phyloP scores from a whole-genome alignment of 1,139 yeast species.

The Blastobotrys buckinghamii region DNA sequence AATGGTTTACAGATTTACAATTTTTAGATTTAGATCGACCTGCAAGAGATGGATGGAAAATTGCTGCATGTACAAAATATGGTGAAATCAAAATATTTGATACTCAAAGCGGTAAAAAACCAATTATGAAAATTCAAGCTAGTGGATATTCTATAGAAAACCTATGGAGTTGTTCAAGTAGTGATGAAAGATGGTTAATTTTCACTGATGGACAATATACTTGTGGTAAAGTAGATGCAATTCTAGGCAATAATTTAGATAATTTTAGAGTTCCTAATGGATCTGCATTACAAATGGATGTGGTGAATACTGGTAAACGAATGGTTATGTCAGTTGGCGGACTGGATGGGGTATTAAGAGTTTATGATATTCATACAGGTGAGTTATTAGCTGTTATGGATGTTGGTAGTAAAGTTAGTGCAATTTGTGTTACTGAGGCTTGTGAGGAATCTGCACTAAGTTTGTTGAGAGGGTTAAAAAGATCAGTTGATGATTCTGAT shows the following conservation, averaged over 20 bases:
- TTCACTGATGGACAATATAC: conserved; percentile 27
- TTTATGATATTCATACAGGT: conserved; percentile 55
- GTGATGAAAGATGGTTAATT: conserved; percentile 17
- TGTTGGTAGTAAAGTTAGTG: conserved; percentile 57
- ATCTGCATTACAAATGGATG: conserved; percentile 11
- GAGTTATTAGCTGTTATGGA: conserved; percentile 58
- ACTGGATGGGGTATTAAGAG: conserved; percentile 68
- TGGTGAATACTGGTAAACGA: conserved; percentile 12
- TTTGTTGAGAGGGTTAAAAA: neutral
- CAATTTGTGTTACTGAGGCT: conserved; percentile 41
- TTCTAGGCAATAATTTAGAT: conserved; percentile 17
- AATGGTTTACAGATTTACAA: conserved; percentile 32
- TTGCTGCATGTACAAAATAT: conserved; percentile 29
- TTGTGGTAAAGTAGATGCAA: conserved; percentile 22
- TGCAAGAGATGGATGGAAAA: conserved; percentile 25
- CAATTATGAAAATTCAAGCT: conserved; percentile 27
- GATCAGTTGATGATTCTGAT: neutral
- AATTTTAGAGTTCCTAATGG: conserved; percentile 25
- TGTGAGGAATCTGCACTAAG: conserved; percentile 7
- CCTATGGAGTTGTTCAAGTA: conserved; percentile 18
- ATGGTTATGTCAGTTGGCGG: conserved; percentile 54
- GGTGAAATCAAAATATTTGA: conserved; percentile 33
- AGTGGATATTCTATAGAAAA: conserved; percentile 28
- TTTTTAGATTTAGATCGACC: conserved; percentile 29
- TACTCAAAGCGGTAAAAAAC: conserved; percentile 26